phyloP scores from a whole-genome alignment of 2,329 filamentous ascomycete species.

The Sphaerulina vaccinii region DNA sequence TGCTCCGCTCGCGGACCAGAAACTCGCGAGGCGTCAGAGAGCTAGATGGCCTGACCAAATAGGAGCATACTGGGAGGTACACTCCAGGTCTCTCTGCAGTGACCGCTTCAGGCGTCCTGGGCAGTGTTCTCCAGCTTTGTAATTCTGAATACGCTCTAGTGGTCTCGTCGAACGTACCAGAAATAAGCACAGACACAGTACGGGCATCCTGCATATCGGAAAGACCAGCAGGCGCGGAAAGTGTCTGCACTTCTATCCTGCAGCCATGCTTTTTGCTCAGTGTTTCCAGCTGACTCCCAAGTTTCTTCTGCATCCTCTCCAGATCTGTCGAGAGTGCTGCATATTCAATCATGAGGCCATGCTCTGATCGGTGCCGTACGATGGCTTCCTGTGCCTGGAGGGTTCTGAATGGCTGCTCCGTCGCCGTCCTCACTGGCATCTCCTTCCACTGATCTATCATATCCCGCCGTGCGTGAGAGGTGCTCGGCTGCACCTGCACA shows the following conservation, averaged over 20 bases:
- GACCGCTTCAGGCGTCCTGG: neutral
- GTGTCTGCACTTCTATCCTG: constrained; percentile 18
- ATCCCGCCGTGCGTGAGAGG: neutral
- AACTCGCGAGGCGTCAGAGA: constrained; percentile 2
- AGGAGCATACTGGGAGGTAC: neutral
- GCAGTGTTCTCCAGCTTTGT: neutral
- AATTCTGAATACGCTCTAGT: neutral
- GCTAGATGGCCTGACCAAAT: neutral
- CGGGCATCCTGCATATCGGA: neutral
- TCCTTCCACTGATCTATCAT: neutral
- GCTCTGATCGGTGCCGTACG: constrained; percentile 22
- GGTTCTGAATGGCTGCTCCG: constrained; percentile 20
- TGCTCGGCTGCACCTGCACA: neutral
- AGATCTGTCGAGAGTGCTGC: constrained; percentile 14
- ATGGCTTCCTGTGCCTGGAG: constrained; percentile 20
- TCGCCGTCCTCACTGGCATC: constrained; percentile 10
- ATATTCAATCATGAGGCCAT: constrained; percentile 23
- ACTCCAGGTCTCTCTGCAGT: neutral
- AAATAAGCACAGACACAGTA: constrained; percentile 19
- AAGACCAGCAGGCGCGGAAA: constrained; percentile 2
- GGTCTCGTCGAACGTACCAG: constrained; percentile 21
- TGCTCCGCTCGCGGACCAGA: neutral
- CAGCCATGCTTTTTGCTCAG: constrained; percentile 11
- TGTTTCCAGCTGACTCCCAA: constrained; percentile 4
- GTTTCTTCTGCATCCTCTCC: neutral